phyloP scores from a whole-genome alignment of 1,139 yeast genomes.

The Candida sanyaensis region DNA sequence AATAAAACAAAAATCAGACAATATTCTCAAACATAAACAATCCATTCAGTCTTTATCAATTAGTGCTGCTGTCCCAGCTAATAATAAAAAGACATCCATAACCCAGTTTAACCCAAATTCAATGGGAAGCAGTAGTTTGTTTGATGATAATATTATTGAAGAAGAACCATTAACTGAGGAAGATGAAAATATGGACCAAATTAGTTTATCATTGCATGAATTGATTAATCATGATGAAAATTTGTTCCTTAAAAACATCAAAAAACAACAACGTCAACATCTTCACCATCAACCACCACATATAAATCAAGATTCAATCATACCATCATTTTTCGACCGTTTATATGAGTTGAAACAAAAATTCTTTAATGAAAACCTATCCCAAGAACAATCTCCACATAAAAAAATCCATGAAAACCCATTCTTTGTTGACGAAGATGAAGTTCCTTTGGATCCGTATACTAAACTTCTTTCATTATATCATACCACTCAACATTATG shows the following conservation, averaged over 20 bases:
- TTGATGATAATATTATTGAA: slow-evolving; percentile 13
- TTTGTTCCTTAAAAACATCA: not conserved
- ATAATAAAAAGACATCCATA: slow-evolving; percentile 6
- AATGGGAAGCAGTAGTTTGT: slow-evolving; percentile 15
- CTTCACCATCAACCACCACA: not conserved
- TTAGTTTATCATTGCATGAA: slow-evolving; percentile 3
- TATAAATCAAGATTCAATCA: slow-evolving; percentile 1
- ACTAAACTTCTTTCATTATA: slow-evolving; percentile 13
- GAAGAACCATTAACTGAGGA: slow-evolving; percentile 6
- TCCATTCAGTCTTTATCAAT: slow-evolving; percentile 30
- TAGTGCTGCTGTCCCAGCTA: not conserved
- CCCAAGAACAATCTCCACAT: slow-evolving; percentile 4
- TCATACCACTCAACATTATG: slow-evolving; percentile 5
- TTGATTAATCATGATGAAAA: slow-evolving; percentile 5
- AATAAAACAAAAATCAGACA: slow-evolving; percentile 32
- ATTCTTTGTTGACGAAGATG: slow-evolving; percentile 6
- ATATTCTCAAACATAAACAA: slow-evolving; percentile 34
- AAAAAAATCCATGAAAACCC: slow-evolving; percentile 12
- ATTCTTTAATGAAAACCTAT: slow-evolving; percentile 5
- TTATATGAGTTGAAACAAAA: slow-evolving; percentile 14
- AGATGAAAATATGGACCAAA: slow-evolving; percentile 1
- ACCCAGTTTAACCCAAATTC: slow-evolving; percentile 11
- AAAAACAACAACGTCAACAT: slow-evolving; percentile 1
- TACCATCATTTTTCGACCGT: slow-evolving; percentile 10
- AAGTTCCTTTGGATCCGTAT: slow-evolving; percentile 13